Base-by-base conservation (phyloP, 2,329 filamentous ascomycete species). In the Neofusicoccum sp. region DNA sequence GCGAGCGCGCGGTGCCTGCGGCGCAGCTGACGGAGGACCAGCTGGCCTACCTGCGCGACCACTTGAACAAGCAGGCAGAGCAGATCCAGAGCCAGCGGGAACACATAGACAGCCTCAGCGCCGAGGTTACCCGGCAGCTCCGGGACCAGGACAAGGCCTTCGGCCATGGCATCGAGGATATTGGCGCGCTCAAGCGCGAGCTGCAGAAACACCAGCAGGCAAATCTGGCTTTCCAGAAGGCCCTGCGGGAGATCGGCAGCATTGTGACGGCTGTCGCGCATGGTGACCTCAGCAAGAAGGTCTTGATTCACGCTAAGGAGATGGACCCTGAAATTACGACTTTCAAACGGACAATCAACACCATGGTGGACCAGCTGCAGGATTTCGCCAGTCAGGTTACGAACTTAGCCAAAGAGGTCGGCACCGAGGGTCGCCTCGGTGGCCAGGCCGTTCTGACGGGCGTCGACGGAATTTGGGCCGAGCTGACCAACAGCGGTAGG, bases 261-360 rank as follows among this genome's bases (percentile, higher is more conserved):
- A 98, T 99, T 68, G 91, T 98, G 70, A 97, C 95, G 24, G 93
- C 93, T 64, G 95, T 98, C 66, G 95, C 93, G 61, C 91, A 91
- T 69, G 93, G 93, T 76, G 93, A 98, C 73, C 82, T 98, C 63
- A 96, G 92, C 75, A 97, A 96, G 82, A 96, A 96, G 78, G 93
- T 97, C 65, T 86, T 93, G 70, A 96, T 98, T 75, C 95, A 97
- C 73, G 90, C 90, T 3, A 89, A 96, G 66, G 93, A 98, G 79
- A 95, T 97, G 89, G 93, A 98, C 81, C 92, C 93, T 30, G 93
- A 98, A 82, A 98, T 98, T 71, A 95, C 92, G 30, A 93, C 91
- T 8, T 98, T 98, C 82, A 98, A 98, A 79, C 88, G 91, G 69
- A 97, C 93, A 64, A 98, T 98, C 79, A 98, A 98, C 75, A 96